phyloP scores from a whole-genome alignment of 2,329 filamentous ascomycete species.

The Elsinoe ampelina region DNA sequence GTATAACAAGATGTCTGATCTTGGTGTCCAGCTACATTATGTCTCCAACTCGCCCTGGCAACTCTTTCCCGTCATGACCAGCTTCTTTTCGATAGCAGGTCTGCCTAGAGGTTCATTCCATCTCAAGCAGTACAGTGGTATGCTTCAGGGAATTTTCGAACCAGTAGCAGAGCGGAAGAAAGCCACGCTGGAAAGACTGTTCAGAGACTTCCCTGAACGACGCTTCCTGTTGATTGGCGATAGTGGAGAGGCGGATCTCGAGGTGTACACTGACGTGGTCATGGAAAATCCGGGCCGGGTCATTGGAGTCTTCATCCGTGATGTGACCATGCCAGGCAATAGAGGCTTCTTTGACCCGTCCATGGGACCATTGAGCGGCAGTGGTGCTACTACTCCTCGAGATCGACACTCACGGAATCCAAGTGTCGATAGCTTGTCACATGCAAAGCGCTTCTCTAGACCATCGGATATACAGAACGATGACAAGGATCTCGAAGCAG shows the following conservation, averaged over 20 bases:
- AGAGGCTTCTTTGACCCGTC: constrained; percentile 70
- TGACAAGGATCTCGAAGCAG: constrained; percentile 38
- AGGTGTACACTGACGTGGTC: constrained; percentile 93
- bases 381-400: constrained; percentile 21
- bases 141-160: constrained; percentile 97
- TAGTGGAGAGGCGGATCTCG: constrained; percentile 91
- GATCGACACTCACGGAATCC: constrained; percentile 21
- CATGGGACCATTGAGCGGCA: constrained; percentile 29
- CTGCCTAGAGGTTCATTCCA: constrained; percentile 86
- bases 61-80: constrained; percentile 78
- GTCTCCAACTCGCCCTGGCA: constrained; percentile 99
- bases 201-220: constrained; percentile 80
- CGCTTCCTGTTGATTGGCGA: constrained; percentile 90
- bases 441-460: constrained; percentile 25
- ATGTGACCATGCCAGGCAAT: constrained; percentile 73
- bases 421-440: constrained; percentile 24
- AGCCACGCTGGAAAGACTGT: constrained; percentile 71
- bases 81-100: constrained; percentile 70
- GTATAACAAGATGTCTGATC: constrained; percentile 67
- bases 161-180: constrained; percentile 93
- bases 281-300: constrained; percentile 74
- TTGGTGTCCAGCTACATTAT: constrained; percentile 87
- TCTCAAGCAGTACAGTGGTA: constrained; percentile 90
- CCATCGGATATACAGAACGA: constrained; percentile 33
- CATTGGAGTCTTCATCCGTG: constrained; percentile 82